Percentiles rank a stretch among this genome's conserved stretches.
phyloP scores from a whole-genome alignment of 768 basidiomycete genomes.

The Tulasnella sp. region DNA sequence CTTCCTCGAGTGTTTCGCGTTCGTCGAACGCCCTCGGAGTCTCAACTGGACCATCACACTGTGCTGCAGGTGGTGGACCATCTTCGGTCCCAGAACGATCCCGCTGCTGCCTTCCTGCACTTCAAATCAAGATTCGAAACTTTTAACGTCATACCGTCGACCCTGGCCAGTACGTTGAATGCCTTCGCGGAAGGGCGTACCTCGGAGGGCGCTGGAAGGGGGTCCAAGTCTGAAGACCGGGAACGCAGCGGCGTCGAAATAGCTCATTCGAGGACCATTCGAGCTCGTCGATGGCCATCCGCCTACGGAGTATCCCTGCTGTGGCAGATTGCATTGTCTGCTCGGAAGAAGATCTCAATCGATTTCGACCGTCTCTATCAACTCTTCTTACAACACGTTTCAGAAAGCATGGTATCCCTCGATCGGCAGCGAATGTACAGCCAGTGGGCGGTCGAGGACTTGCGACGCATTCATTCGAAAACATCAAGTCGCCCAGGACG shows the following conservation, averaged over 20 bases:
- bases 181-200: background rate
- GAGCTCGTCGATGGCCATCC: background rate
- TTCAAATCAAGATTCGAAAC: constrained; percentile 14
- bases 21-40: background rate
- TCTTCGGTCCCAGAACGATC: constrained; percentile 22
- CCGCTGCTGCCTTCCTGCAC: background rate
- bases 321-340: background rate
- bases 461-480: constrained; percentile 5
- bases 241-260: background rate
- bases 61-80: constrained; percentile 6
- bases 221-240: too few species aligned
- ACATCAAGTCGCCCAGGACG: background rate
- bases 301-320: background rate
- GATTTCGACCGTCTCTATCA: background rate
- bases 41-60: background rate
- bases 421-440: background rate
- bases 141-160: background rate
- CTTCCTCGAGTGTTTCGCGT: background rate
- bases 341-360: background rate
- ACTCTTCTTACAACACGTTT: background rate
- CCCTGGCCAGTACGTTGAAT: background rate
- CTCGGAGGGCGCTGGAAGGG: too few species aligned
- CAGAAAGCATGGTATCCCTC: background rate
- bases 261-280: background rate
- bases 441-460: background rate